Base-by-base conservation (phyloP, 257 asterid species). In the Solanum piurae region DNA sequence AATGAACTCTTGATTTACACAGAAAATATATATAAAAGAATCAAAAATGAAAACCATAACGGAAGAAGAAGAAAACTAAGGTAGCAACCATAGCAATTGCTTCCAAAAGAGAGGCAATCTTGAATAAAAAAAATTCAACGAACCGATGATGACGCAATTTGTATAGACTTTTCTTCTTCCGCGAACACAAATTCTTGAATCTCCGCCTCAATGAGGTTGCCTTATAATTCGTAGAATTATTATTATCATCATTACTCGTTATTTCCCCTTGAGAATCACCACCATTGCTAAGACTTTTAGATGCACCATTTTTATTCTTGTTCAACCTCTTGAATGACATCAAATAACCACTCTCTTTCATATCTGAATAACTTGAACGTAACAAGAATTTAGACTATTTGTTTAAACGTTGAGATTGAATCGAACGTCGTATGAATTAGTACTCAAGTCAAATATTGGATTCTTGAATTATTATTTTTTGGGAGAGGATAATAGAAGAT, bases 31-130 rank as follows among this genome's bases (percentile, higher is more conserved):
- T 55, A 49, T 55, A 16, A 55, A 55, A 77, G n/a, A n/a, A 83
- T 94, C 94, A 96, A 52, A 95, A 58, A 52, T 90, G 95, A 90
- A 98, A 92, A 7, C 99, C 98, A 89, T 95, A 94, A 37, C 93
- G 94, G 86, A 95, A 91, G 94, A 90, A 96, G 95, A 94, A 95
- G 90, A 93, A 92, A 58, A 93, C 91, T 77, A 95, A 94, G 87
- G 89, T 88, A 4, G 94, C 86, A 21, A 91, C 93, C 37, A 96
- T 90, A 58, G 93, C 89, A 9, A 94, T 33, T 69, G 98, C 98
- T 66, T 96, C 99, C n/a, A 93, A 86, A 9, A 89, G 71, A 13
- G 94, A 95, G 4, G 90, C 91, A 83, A 94, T 90, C 91, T 90
- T 95, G 93, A 95, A 96, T 55, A 96, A 69, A 64, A 96, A 40